These are phyloP conservation scores for Lactarius psammicola DNA, from an alignment of 768 basidiomycete genomes.

Conservation along the genomic window DNA sequence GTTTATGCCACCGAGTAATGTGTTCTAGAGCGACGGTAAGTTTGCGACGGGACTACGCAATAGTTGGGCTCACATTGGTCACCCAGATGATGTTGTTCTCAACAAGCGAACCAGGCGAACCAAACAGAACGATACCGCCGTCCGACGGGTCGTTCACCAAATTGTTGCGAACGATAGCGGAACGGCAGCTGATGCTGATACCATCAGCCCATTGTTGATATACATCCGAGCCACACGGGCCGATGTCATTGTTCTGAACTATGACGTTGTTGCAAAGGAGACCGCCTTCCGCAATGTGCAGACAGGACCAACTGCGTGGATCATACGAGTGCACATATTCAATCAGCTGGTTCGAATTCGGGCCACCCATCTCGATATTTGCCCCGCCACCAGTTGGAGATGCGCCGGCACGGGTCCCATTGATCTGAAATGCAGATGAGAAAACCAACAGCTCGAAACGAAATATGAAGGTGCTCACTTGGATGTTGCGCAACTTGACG, in stretches of 20 bases:
- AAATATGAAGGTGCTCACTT: constrained; percentile 42
- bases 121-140: constrained; percentile 78
- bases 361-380: constrained; percentile 84
- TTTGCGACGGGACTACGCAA: neutral
- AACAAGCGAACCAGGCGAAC: constrained; percentile 67
- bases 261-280: constrained; percentile 60
- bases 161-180: constrained; percentile 63
- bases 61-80: constrained; percentile 48
- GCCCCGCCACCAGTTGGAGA: constrained; percentile 59
- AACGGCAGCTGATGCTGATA: constrained; percentile 68
- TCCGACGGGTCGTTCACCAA: constrained; percentile 72
- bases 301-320: constrained; percentile 79
- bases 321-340: constrained; percentile 76
- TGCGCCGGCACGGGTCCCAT: constrained; percentile 63
- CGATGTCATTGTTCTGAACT: constrained; percentile 81
- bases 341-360: constrained; percentile 66
- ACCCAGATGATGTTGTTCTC: constrained; percentile 79
- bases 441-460: neutral
- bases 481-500: constrained; percentile 66
- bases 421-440: constrained; percentile 47
- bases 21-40: constrained; percentile 44
- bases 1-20: constrained; percentile 73
- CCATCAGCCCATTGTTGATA: constrained; percentile 83
- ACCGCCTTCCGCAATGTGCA: constrained; percentile 72
- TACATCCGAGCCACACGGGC: constrained; percentile 64